These are phyloP conservation scores for Apophysomyces ossiformis DNA, from an alignment of 371 early-diverging fungal genomes.

Conservation along the genomic window DNA sequence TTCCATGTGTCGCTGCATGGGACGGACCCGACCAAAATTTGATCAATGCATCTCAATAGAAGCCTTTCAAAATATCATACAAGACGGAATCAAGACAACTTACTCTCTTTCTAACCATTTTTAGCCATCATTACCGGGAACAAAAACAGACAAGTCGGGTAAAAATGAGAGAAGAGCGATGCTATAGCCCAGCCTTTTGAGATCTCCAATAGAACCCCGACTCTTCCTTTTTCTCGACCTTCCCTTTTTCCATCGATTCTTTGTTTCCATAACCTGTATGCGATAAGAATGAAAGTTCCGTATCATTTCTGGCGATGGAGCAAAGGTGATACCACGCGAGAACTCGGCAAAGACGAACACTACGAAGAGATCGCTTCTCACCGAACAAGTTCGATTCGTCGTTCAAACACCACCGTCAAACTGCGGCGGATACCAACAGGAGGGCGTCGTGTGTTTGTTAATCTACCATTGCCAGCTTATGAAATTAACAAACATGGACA, in stretches of 20 bases:
- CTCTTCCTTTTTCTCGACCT: slow-evolving; percentile 9
- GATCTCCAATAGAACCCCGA: neutral
- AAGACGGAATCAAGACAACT: too few relatives aligned
- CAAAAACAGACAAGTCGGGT: too few relatives aligned
- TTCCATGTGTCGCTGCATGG: too few relatives aligned
- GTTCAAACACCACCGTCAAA: slow-evolving; percentile 27
- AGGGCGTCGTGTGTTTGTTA: slow-evolving; percentile 70
- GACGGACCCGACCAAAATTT: too few relatives aligned
- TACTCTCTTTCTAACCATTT: too few relatives aligned
- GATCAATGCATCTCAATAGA: too few relatives aligned
- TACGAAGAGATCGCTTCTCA: slow-evolving; percentile 1
- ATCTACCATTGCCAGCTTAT: slow-evolving; percentile 62
- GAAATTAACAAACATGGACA: slow-evolving; percentile 55
- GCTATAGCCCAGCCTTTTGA: too few relatives aligned
- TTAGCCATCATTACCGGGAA: too few relatives aligned
- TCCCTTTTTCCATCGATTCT: slow-evolving; percentile 1
- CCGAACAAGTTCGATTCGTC: slow-evolving; percentile 8
- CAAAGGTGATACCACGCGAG: neutral
- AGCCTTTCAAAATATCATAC: too few relatives aligned
- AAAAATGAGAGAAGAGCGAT: too few relatives aligned
- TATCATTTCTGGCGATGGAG: slow-evolving; percentile 6
- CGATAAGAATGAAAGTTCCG: neutral
- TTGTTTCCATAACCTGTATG: neutral
- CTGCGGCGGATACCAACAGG: slow-evolving; percentile 35
- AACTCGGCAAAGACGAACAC: neutral